phyloP scores from a whole-genome alignment of 2,329 filamentous ascomycete species.

The Microcyclospora tardicrescens region DNA sequence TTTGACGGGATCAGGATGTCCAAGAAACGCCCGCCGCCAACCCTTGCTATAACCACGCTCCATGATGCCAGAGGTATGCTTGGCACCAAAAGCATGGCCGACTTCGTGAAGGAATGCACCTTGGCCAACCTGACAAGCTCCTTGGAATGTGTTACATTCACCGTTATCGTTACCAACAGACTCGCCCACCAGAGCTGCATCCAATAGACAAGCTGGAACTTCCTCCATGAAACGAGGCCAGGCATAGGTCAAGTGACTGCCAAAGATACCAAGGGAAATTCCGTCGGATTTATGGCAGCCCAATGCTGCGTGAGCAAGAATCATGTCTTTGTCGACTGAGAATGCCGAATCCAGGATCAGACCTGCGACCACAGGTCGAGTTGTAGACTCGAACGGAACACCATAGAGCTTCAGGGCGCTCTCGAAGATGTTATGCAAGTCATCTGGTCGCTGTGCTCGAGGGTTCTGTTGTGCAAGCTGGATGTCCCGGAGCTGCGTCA shows the following conservation, averaged over 20 bases:
- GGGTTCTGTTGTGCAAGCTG: conserved; percentile 15
- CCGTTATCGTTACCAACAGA: too few relatives aligned
- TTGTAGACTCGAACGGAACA: conserved; percentile 14
- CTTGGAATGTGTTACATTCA: too few relatives aligned
- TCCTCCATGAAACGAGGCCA: conserved; percentile 11
- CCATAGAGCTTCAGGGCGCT: conserved; percentile 16
- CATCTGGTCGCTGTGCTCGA: conserved; percentile 5
- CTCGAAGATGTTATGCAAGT: conserved; percentile 14
- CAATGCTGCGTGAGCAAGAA: conserved; percentile 17
- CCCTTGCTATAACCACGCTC: conserved; percentile 28
- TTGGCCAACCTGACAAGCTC: too few relatives aligned
- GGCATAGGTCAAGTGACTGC: conserved; percentile 9
- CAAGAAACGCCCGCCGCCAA: conserved; percentile 33
- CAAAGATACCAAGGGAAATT: conserved; percentile 12
- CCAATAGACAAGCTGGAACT: conserved; percentile 19
- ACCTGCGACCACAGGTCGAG: conserved; percentile 19
- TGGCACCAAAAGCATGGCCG: too few relatives aligned
- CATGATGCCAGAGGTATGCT: conserved; percentile 14
- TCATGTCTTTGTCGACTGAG: conserved; percentile 11
- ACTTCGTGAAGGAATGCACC: too few relatives aligned
- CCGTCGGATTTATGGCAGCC: conserved; percentile 17
- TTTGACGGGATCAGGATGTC: conserved; percentile 12
- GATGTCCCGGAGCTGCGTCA: conserved; percentile 13
- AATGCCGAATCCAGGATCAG: conserved; percentile 22
- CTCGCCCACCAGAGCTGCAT: conserved; percentile 13